Conservation (phyloP, 305 asterid genomes). For the Fraxinus latifolia region DNA sequence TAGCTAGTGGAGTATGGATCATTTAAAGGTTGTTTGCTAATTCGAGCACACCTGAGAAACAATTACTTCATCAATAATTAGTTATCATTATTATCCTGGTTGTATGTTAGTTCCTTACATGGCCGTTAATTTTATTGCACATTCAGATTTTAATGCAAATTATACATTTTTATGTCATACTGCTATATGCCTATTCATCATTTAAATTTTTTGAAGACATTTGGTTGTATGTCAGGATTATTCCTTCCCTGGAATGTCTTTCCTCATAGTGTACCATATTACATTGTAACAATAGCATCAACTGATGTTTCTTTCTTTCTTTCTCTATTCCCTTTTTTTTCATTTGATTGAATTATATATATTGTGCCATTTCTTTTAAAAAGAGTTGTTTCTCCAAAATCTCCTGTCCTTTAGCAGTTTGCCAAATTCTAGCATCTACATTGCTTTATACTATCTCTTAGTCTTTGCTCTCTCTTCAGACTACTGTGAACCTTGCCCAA, state of each 20-base stretch:
- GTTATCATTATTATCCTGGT: background rate
- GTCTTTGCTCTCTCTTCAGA: conserved; percentile 41
- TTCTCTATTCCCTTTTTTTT: background rate
- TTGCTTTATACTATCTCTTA: conserved; percentile 17
- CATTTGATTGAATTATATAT: background rate
- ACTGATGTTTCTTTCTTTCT: background rate
- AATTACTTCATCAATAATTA: background rate
- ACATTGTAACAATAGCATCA: background rate
- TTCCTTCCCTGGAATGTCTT: background rate
- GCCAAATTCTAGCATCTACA: conserved; percentile 5
- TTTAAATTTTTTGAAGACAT: background rate
- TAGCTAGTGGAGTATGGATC: background rate
- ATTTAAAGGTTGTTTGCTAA: background rate
- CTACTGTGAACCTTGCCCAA: conserved; percentile 71
- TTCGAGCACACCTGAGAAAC: background rate
- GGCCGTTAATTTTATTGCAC: background rate
- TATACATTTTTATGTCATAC: background rate
- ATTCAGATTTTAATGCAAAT: background rate
- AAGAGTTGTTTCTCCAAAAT: conserved; percentile 13
- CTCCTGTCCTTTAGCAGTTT: conserved; percentile 2
- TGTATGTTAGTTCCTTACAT: background rate
- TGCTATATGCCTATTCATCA: background rate
- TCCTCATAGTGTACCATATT: background rate
- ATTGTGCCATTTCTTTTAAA: background rate
- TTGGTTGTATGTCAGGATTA: background rate